These are phyloP conservation scores for Penicillium sp. DNA, from an alignment of 2,329 filamentous ascomycete species.

Conservation along the genomic window DNA sequence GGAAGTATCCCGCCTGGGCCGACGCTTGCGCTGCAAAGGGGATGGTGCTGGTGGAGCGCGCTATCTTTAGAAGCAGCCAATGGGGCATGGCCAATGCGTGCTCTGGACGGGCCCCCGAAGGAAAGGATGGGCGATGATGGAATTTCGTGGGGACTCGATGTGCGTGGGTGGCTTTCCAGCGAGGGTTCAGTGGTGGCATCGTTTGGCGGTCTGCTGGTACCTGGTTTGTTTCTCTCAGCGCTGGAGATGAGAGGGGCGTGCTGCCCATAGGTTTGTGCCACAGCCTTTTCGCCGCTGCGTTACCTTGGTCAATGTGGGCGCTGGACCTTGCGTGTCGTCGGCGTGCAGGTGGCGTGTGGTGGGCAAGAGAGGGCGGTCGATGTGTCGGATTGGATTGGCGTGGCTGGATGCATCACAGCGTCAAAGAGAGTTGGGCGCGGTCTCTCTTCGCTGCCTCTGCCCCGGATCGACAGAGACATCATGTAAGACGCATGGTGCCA, in stretches of 20 bases:
- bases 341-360: slow-evolving; percentile 14
- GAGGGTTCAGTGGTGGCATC: too few relatives aligned
- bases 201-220: too few relatives aligned
- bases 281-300: too few relatives aligned
- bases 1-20: neutral
- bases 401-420: slow-evolving; percentile 21
- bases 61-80: slow-evolving; percentile 32
- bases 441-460: slow-evolving; percentile 5
- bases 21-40: slow-evolving; percentile 13
- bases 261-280: too few relatives aligned
- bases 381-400: slow-evolving; percentile 18
- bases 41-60: slow-evolving; percentile 13
- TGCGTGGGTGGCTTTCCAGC: too few relatives aligned
- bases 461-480: slow-evolving; percentile 15
- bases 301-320: neutral
- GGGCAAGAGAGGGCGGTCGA: slow-evolving; percentile 10
- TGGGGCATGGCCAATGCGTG: slow-evolving; percentile 11
- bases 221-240: too few relatives aligned
- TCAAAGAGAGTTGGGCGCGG: too few relatives aligned
- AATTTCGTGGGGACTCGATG: too few relatives aligned
- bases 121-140: slow-evolving; percentile 13
- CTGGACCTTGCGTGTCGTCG: slow-evolving; percentile 2
- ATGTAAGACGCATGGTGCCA: too few relatives aligned
- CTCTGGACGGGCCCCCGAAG: slow-evolving; percentile 10
- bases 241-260: too few relatives aligned